A percentile compares a stretch with the other conserved stretches of the same genome.
Conservation (phyloP, 2,329 filamentous ascomycete species). For the Clonostachys sp. region DNA sequence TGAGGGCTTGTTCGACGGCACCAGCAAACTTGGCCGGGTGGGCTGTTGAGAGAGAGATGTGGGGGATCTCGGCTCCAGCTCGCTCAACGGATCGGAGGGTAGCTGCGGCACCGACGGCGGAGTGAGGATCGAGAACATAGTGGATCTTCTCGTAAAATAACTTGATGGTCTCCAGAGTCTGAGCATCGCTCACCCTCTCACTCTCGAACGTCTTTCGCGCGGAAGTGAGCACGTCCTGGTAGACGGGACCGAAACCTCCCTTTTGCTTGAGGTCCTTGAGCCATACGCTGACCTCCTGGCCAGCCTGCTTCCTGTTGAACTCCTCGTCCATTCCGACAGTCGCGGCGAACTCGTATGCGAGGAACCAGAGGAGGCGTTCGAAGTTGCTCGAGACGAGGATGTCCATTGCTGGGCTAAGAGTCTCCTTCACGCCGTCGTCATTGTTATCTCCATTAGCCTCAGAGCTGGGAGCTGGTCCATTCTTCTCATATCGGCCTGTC, state of each 20-base stretch:
- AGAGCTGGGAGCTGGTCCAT: constrained; percentile 53
- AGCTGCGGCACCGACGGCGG: constrained; percentile 80
- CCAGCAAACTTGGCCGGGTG: constrained; percentile 93
- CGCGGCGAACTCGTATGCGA: constrained; percentile 68
- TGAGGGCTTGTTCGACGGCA: constrained; percentile 59
- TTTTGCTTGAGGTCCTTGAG: constrained; percentile 73
- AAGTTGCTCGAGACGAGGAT: constrained; percentile 96
- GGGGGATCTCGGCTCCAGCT: constrained; percentile 44
- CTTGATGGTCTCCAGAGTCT: constrained; percentile 64
- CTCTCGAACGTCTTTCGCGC: constrained; percentile 77
- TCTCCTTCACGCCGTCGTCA: constrained; percentile 79
- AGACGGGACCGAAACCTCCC: constrained; percentile 77
- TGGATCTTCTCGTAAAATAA: constrained; percentile 52
- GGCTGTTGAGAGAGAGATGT: constrained; percentile 86
- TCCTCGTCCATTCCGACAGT: constrained; percentile 57
- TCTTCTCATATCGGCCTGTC: constrained; percentile 85
- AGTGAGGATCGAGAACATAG: constrained; percentile 91
- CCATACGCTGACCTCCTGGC: constrained; percentile 75
- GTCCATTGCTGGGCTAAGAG: constrained; percentile 93
- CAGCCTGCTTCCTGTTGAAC: constrained; percentile 64
- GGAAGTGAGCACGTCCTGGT: constrained; percentile 63
- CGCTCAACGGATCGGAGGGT: constrained; percentile 63
- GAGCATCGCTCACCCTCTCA: constrained; percentile 62
- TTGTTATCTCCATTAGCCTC: constrained; percentile 59
- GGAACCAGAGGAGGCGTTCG: constrained; percentile 90